Percentiles rank a stretch among this genome's conserved stretches.
Evolutionary conservation across 768 basidiomycete species (phyloP).

Genomic region (Exidia glandulosa): DNA sequence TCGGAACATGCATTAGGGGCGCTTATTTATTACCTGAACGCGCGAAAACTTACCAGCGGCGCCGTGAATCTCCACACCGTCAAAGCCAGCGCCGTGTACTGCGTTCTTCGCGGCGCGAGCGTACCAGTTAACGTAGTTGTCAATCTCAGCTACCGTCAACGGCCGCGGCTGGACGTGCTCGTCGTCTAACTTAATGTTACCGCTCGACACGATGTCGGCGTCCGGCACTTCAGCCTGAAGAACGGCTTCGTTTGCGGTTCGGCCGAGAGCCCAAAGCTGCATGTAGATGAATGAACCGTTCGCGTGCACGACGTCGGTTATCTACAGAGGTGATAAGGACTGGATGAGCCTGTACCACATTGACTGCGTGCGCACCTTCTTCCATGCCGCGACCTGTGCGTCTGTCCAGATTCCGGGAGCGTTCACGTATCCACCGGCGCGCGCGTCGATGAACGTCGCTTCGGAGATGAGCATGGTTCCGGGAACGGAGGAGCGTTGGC

Average conservation of each 20-base stretch:
- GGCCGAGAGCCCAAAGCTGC: constrained; percentile 50
- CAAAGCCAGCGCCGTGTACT: constrained; percentile 32
- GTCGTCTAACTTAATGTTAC: neutral
- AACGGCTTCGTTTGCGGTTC: constrained; percentile 19
- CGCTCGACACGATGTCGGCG: neutral
- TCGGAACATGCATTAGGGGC: constrained; percentile 11
- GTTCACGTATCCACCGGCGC: constrained; percentile 35
- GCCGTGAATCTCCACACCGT: constrained; percentile 29
- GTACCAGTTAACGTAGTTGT: constrained; percentile 19
- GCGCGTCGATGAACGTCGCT: constrained; percentile 38
- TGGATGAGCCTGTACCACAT: no score
- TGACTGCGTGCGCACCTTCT: constrained; percentile 9
- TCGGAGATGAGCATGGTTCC: constrained; percentile 21
- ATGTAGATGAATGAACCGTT: constrained; percentile 39
- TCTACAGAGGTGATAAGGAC: no score
- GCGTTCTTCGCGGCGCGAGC: constrained; percentile 24
- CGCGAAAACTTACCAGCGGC: constrained; percentile 5
- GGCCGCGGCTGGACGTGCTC: neutral
- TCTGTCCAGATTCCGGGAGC: constrained; percentile 23
- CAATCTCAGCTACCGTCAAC: constrained; percentile 19
- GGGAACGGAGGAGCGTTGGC: neutral
- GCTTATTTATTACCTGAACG: neutral
- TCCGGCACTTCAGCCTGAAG: neutral
- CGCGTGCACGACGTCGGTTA: constrained; percentile 47
- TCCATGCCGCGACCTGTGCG: constrained; percentile 26